Base-by-base conservation (phyloP, 495 filamentous ascomycete genomes). In the Trichocladium antarcticum region DNA sequence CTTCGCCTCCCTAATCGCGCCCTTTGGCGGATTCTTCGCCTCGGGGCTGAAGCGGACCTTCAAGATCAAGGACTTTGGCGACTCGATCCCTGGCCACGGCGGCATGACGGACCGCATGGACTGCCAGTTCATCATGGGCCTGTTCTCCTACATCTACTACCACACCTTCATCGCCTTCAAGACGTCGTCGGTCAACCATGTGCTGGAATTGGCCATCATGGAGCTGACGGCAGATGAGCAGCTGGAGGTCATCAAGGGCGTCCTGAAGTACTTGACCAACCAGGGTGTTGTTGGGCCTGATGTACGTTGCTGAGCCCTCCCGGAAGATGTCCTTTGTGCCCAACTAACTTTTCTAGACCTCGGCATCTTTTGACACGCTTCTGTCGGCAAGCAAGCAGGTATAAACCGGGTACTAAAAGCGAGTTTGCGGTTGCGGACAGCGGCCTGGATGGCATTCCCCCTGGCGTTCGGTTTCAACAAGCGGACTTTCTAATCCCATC, bases 91-190 rank as follows among this genome's bases (percentile, higher is more conserved):
- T 2, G 93, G 93, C 32, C 93, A 99, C 58, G 93, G 93, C 42
- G 93, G 93, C 54, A 97, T 99, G 67, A 99, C 93, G 6, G 93
- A 99, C 65, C 82, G 93, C 20, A 97, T 99, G 93, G 93, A 99
- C 60, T 99, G 93, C 69, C 93, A 99, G 62, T 96, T 96, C 71
- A 97, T 96, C 70, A 99, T 99, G 93, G 93, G 93, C 9, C 87
- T 96, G 72, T 97, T 99, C 58, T 79, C 93, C 11, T 97, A 85
- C 68, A 85, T 99, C 74, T 99, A 99, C 68, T 97, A 92, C 68
- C 87, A 95, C 65, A 89, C 87, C 59, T 99, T 99, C 64, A 92
- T 99, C 61, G 89, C 89, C 8, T 73, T 86, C 15, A 79, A 89
- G 68, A 84, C 83, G 57, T 80, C 84, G 8, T 85, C 73, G 47